phyloP scores from a whole-genome alignment of 1,284 basidiomycete species.

The Apiotrichum laibachii region DNA sequence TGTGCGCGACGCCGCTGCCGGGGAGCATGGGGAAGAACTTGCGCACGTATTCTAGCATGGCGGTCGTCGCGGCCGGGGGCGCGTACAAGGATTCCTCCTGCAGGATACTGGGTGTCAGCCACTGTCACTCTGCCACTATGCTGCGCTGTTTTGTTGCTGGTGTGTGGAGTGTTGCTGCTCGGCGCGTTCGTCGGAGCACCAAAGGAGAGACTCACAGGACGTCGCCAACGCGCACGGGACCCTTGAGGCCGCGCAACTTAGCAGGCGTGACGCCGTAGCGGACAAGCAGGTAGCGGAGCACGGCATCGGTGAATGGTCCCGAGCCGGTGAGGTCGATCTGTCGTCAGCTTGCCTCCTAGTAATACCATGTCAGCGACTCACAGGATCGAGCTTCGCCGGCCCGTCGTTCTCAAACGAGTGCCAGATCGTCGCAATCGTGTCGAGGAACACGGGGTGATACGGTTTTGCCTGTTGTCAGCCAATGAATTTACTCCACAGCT shows the following conservation, averaged over 20 bases:
- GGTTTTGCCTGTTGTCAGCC: slow-evolving; percentile 27
- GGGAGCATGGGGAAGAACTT: slow-evolving; percentile 19
- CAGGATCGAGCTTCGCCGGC: neutral
- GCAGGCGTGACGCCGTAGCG: slow-evolving; percentile 38
- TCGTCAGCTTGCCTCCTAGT: neutral
- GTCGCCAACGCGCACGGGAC: slow-evolving; percentile 36
- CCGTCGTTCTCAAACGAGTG: slow-evolving; percentile 8
- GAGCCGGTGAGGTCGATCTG: slow-evolving; percentile 34
- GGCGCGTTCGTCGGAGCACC: no score
- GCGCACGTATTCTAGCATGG: slow-evolving; percentile 13
- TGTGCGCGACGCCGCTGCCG: slow-evolving; percentile 13
- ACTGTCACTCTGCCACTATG: neutral
- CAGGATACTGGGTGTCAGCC: slow-evolving; percentile 13
- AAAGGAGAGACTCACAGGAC: slow-evolving; percentile 29
- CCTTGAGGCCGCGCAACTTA: slow-evolving; percentile 23
- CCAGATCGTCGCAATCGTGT: slow-evolving; percentile 31
- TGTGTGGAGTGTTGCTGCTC: no score
- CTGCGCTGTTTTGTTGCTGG: neutral
- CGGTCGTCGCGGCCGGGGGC: slow-evolving; percentile 9
- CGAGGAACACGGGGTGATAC: slow-evolving; percentile 35
- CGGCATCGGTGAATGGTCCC: slow-evolving; percentile 36
- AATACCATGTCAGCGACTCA: neutral
- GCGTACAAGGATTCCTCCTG: slow-evolving; percentile 18
- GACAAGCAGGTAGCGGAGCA: slow-evolving; percentile 36
- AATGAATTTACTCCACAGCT: no score